Evolutionary conservation across 768 basidiomycete species (phyloP).

Genomic region (Xerocomellus chrysenteron): DNA sequence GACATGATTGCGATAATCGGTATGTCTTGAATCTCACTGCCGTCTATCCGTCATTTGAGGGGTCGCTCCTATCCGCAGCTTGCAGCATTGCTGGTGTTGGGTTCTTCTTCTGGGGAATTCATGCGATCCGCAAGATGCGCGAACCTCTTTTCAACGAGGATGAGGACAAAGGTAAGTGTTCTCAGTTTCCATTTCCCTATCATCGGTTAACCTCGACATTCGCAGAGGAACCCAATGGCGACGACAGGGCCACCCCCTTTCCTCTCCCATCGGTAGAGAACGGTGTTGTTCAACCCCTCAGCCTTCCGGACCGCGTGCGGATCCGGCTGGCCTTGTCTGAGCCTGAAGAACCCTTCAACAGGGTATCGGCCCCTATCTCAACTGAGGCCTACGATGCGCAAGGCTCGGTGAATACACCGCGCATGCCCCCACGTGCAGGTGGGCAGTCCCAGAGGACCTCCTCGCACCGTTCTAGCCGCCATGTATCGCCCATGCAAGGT

Average conservation of each 20-base stretch:
- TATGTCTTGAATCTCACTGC: neutral
- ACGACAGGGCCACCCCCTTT: conserved; percentile 4
- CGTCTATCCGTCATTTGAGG: neutral
- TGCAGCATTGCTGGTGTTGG: conserved; percentile 21
- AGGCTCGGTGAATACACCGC: neutral
- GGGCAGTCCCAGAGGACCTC: neutral
- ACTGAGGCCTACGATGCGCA: neutral
- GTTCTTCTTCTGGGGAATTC: conserved; percentile 22
- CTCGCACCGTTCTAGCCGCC: neutral
- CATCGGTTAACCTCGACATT: neutral
- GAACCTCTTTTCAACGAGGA: conserved; percentile 1
- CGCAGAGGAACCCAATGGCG: neutral
- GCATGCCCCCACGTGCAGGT: neutral
- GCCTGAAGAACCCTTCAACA: neutral
- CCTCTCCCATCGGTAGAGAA: neutral
- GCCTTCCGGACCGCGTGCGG: conserved; percentile 4
- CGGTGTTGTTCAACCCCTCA: conserved; percentile 6
- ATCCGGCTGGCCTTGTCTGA: conserved; percentile 6
- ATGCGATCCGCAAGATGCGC: conserved; percentile 22
- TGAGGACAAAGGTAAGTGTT: conserved; percentile 2
- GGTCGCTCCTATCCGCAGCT: neutral
- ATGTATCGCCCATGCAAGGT: neutral
- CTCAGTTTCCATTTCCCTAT: neutral
- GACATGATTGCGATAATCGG: conserved; percentile 26
- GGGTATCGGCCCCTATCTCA: neutral